Evolutionary conservation across 352 stramenopile species (phyloP).

Genomic region (Phytophthora agathidicida): DNA sequence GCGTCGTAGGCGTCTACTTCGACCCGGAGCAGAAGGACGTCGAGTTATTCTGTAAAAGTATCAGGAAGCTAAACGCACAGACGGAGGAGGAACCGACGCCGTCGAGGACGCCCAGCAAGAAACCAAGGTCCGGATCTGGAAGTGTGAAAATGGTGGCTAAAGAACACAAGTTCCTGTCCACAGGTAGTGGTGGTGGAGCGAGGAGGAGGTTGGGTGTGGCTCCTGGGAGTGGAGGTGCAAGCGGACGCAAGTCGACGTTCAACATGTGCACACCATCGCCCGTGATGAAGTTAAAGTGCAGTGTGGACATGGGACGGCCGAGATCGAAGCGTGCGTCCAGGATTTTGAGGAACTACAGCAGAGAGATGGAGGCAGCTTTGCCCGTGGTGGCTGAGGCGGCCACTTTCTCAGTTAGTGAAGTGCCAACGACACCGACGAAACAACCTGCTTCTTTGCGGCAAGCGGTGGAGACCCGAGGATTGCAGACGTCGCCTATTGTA

Average conservation of each 20-base stretch:
- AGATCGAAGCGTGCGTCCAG: constrained; percentile 65
- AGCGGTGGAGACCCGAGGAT: constrained; percentile 9
- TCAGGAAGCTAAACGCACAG: constrained; percentile 35
- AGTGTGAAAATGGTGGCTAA: constrained; percentile 43
- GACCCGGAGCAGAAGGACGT: constrained; percentile 53
- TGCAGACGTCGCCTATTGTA: constrained; percentile 29
- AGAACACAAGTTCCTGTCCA: constrained; percentile 39
- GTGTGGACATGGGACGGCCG: constrained; percentile 76
- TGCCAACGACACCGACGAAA: constrained; percentile 13
- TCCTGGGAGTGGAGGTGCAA: constrained; percentile 15
- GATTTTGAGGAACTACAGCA: constrained; percentile 46
- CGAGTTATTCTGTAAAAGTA: constrained; percentile 47
- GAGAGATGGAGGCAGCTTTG: constrained; percentile 64
- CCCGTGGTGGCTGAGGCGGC: constrained; percentile 32
- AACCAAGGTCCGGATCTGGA: constrained; percentile 8
- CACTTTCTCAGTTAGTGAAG: constrained; percentile 7
- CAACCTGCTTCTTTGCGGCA: constrained; percentile 18
- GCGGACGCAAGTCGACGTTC: constrained; percentile 46
- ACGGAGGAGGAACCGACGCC: constrained; percentile 4
- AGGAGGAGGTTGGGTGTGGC: constrained; percentile 25
- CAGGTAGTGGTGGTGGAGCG: constrained; percentile 14
- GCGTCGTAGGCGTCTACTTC: constrained; percentile 76
- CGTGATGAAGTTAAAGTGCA: constrained; percentile 80
- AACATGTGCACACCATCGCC: constrained; percentile 82
- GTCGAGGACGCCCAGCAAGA: constrained; percentile 32